Conservation (phyloP, 1,139 yeast species). For the Lodderomyces oxycetoniae region DNA sequence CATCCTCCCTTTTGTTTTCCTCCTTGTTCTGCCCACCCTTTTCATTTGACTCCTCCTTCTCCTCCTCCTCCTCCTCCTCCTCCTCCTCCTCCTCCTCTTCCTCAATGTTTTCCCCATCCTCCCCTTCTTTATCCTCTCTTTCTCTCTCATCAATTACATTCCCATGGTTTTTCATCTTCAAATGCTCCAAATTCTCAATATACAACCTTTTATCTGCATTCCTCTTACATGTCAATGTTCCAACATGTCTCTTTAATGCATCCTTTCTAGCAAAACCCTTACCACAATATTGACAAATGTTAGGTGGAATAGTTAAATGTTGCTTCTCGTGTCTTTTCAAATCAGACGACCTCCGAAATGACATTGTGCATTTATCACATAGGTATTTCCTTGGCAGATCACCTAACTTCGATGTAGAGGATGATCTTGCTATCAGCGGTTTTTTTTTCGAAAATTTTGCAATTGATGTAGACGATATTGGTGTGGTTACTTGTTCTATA, state of each 20-base stretch:
- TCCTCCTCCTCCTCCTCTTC: conserved; percentile 6
- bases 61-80: conserved; percentile 6
- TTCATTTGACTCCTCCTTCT: no score
- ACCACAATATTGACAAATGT: conserved; percentile 69
- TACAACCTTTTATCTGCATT: conserved; percentile 50
- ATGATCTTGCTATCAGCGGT: neutral
- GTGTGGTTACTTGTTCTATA: conserved; percentile 8
- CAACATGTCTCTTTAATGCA: conserved; percentile 69
- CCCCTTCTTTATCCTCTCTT: conserved; percentile 2
- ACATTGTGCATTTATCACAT: conserved; percentile 48
- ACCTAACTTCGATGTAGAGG: conserved; percentile 2
- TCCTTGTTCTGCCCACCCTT: conserved; percentile 5
- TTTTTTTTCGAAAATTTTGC: neutral
- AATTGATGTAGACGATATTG: neutral
- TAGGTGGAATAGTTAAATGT: conserved; percentile 55
- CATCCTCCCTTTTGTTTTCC: conserved; percentile 1
- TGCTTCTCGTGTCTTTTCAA: conserved; percentile 63
- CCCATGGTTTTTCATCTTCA: conserved; percentile 12
- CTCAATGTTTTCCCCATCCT: conserved; percentile 5
- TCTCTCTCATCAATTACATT: neutral
- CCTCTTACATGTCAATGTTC: conserved; percentile 68
- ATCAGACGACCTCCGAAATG: conserved; percentile 60
- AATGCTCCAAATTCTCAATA: conserved; percentile 31
- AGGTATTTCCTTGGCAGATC: conserved; percentile 33
- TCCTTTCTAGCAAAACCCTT: conserved; percentile 81